These are phyloP conservation scores for Carex arenaria DNA, from an alignment of 202 grass and related monocot species.

Conservation along the genomic window DNA sequence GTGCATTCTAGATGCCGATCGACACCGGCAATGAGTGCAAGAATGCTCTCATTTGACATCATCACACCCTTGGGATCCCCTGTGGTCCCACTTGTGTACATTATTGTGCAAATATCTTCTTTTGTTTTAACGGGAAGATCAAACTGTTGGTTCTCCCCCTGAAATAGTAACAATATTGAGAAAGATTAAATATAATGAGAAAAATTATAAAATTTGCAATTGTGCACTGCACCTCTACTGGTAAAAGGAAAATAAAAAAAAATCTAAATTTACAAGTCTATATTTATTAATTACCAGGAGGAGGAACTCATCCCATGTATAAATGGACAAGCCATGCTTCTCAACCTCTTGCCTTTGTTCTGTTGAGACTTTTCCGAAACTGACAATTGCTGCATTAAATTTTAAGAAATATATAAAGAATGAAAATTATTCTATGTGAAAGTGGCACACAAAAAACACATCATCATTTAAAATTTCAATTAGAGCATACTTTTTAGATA, in stretches of 20 bases:
- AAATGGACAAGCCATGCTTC: constrained; percentile 57
- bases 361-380: constrained; percentile 63
- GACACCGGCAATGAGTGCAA: constrained; percentile 73
- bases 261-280: background rate
- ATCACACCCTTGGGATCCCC: constrained; percentile 94
- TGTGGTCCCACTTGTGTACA: constrained; percentile 98
- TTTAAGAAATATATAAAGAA: background rate
- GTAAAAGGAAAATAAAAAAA: background rate
- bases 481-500: constrained; percentile 77
- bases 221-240: background rate
- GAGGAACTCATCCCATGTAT: constrained; percentile 79
- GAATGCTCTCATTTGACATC: constrained; percentile 91
- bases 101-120: constrained; percentile 88
- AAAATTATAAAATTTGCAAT: background rate
- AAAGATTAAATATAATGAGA: background rate
- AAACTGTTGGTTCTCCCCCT: constrained; percentile 63
- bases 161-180: constrained; percentile 20
- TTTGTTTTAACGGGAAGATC: constrained; percentile 73
- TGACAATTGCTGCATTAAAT: constrained; percentile 71
- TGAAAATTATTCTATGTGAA: background rate
- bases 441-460: background rate
- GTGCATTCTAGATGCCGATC: constrained; percentile 54
- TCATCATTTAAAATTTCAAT: constrained; percentile 7
- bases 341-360: constrained; percentile 79
- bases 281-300: constrained; percentile 46